Base-by-base conservation (phyloP, 495 filamentous ascomycete genomes). In the Articulospora tetracladia region DNA sequence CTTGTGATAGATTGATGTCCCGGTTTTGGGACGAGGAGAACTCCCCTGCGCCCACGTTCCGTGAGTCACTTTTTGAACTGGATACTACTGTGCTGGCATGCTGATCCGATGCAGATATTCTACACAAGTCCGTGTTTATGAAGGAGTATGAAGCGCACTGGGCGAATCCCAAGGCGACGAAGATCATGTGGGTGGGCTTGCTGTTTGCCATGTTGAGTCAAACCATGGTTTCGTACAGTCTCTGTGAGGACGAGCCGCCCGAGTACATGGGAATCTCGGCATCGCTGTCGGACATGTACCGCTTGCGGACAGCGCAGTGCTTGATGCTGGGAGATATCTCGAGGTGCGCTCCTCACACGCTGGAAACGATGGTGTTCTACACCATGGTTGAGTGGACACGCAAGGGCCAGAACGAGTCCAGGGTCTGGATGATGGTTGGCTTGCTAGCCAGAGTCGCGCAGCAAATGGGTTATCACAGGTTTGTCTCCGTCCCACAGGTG, bases 181-280 rank as follows among this genome's bases (percentile, higher is more conserved):
- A 50, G 28, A 34, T 63, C 24, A 68, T 66, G 39, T 66, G 66
- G 62, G 57, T 76, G 12, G 68, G 68, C 17, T 61, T 74, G 0
- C 47, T 73, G n/a, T 72, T 83, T 69, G 82, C 84, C 13, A 86
- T 91, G 70, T 83, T 90, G 76, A 79, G 83, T 68, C 70, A 90
- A 6, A 81, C 84, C 10, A 82, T 89, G 78, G 74, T 89, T 15
- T 89, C 86, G 20, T 90, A 88, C 66, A 71, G 81, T 59, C 76
- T 79, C 15, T 32, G 50, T 36, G 81, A 87, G 55, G 86, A 89
- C 56, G 87, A 90, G 65, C 87, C 86, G 8, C 82, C 85, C 10
- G 86, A 90, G 61, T 90, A 84, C 69, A 73, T 76, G 50, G 83
- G 80, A 19, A 80, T 79, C 63, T 74, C 79, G 1, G 55, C 77